Evolutionary conservation across 1,284 basidiomycete genomes (phyloP).

Genomic region (Naganishia liquefaciens): DNA sequence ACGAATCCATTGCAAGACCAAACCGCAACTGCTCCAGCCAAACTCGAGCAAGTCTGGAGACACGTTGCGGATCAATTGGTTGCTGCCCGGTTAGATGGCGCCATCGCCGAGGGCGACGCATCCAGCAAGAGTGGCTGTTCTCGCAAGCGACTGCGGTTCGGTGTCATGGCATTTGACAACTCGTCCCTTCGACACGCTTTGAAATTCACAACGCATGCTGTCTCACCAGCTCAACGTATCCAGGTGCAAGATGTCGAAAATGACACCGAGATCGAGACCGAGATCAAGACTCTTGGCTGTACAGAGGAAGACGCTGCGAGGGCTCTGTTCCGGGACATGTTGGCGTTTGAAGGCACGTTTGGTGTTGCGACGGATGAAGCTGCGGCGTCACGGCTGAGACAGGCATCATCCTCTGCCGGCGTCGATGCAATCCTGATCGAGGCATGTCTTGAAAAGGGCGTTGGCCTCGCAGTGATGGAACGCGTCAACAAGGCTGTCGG

Average conservation of each 20-base stretch:
- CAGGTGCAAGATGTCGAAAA: neutral
- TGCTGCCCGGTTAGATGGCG: conserved; percentile 50
- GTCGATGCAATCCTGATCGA: conserved; percentile 88
- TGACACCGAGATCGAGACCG: neutral
- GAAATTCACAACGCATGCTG: neutral
- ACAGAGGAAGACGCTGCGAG: conserved; percentile 73
- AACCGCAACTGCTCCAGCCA: conserved; percentile 44
- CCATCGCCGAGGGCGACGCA: conserved; percentile 21
- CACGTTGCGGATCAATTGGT: conserved; percentile 11
- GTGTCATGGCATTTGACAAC: conserved; percentile 68
- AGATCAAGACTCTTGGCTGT: conserved; percentile 60
- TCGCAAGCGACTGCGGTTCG: conserved; percentile 57
- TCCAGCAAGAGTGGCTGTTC: neutral
- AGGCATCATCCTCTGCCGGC: conserved; percentile 45
- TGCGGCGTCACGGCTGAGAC: neutral
- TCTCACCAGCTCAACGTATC: too few species aligned
- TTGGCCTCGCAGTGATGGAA: conserved; percentile 96
- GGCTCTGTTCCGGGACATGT: conserved; percentile 82
- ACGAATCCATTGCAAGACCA: conserved; percentile 47
- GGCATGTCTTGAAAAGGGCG: conserved; percentile 74
- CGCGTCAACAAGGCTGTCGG: conserved; percentile 91
- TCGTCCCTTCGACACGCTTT: conserved; percentile 52
- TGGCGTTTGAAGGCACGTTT: conserved; percentile 65
- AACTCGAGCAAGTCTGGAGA: neutral
- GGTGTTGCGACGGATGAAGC: neutral